Percentiles rank a stretch among this genome's conserved stretches.
These are phyloP conservation scores for Monosporascus sp. DNA, from an alignment of 2,329 filamentous ascomycete genomes.

Conservation along the genomic window DNA sequence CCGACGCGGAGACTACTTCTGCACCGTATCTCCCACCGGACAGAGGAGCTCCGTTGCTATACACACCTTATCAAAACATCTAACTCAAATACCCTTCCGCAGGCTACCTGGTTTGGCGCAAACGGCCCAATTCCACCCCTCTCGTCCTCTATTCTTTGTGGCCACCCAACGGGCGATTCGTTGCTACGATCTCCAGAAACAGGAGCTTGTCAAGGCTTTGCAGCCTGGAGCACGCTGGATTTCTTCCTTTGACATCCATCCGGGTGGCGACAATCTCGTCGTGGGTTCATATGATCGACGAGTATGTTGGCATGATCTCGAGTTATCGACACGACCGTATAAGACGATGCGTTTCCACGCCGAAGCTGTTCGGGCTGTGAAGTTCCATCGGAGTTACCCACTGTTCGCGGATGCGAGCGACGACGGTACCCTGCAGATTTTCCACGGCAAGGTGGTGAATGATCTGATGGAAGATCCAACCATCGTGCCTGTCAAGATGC, in stretches of 20 bases:
- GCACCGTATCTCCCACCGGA: conserved; percentile 79
- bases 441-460: conserved; percentile 92
- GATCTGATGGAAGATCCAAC: conserved; percentile 95
- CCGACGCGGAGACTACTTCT: conserved; percentile 87
- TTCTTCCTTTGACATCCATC: conserved; percentile 87
- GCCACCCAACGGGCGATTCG: conserved; percentile 91
- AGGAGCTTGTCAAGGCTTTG: conserved; percentile 87
- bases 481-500: conserved; percentile 92
- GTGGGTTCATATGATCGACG: conserved; percentile 93
- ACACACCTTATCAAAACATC: conserved; percentile 90
- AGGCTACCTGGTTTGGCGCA: conserved; percentile 70
- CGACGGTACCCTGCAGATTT: conserved; percentile 90
- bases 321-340: conserved; percentile 84
- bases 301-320: conserved; percentile 93
- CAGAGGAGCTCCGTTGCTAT: conserved; percentile 81
- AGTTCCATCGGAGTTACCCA: conserved; percentile 74
- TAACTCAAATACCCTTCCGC: conserved; percentile 91
- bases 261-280: conserved; percentile 88
- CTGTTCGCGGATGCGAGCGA: conserved; percentile 94
- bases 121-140: conserved; percentile 90
- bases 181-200: conserved; percentile 86
- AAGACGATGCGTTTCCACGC: conserved; percentile 94
- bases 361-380: conserved; percentile 84
- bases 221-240: conserved; percentile 93
- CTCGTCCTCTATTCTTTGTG: conserved; percentile 88